A percentile compares a stretch with the other conserved stretches of the same genome.
These are phyloP conservation scores for Trypanosoma vivax DNA, from an alignment of 208 protist genomes.

Conservation along the genomic window DNA sequence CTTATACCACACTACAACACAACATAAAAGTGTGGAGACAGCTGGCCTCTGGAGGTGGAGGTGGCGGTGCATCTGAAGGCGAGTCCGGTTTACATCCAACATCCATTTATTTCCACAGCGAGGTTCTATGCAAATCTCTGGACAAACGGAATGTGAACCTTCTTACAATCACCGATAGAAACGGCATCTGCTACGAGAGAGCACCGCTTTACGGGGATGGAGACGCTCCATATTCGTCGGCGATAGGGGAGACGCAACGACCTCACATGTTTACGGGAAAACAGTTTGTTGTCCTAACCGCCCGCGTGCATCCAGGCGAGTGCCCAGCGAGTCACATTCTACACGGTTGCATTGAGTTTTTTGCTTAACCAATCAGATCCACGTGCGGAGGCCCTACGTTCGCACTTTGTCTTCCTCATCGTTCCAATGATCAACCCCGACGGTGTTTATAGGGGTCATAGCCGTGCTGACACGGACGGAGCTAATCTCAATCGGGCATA, in stretches of 20 bases:
- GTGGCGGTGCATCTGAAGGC: background rate
- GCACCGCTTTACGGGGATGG: conserved; percentile 30
- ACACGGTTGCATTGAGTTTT: conserved; percentile 91
- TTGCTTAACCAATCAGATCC: conserved; percentile 58
- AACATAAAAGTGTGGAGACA: conserved; percentile 58
- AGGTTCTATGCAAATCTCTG: conserved; percentile 78
- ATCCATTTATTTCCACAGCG: conserved; percentile 77
- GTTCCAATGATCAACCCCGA: conserved; percentile 94
- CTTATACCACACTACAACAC: conserved; percentile 64
- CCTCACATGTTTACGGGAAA: conserved; percentile 62
- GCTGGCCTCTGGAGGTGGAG: conserved; percentile 8
- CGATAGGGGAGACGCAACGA: conserved; percentile 33
- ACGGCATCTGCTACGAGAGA: conserved; percentile 29
- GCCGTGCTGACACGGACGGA: conserved; percentile 87
- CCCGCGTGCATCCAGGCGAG: conserved; percentile 92
- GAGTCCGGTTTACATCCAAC: background rate
- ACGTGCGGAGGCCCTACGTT: conserved; percentile 61
- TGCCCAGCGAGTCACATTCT: conserved; percentile 88
- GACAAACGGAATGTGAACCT: conserved; percentile 81
- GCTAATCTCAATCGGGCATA: conserved; percentile 94
- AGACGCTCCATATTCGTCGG: conserved; percentile 61
- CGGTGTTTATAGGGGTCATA: conserved; percentile 88
- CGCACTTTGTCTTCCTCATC: conserved; percentile 88
- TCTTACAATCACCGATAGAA: conserved; percentile 79
- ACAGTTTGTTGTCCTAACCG: conserved; percentile 73